These are phyloP conservation scores for Fomitopsis pulvina DNA, from an alignment of 768 basidiomycete species.

Conservation along the genomic window DNA sequence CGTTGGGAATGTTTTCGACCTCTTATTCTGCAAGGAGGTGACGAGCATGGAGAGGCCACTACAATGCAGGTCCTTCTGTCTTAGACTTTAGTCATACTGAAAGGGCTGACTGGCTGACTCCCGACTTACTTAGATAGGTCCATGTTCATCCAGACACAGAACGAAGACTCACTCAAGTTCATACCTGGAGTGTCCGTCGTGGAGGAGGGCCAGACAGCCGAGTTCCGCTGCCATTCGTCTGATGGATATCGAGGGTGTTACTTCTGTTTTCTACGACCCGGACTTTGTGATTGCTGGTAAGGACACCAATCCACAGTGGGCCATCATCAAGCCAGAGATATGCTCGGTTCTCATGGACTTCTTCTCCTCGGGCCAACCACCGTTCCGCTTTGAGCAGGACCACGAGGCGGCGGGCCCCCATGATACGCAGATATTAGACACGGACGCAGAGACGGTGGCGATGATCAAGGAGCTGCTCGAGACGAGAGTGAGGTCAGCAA, in stretches of 20 bases:
- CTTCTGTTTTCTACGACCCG: constrained; percentile 88
- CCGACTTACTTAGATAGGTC: constrained; percentile 50
- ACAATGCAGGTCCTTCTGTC: constrained; percentile 12
- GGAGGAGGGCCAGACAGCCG: constrained; percentile 82
- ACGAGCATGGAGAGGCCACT: constrained; percentile 9
- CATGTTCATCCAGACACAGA: constrained; percentile 99
- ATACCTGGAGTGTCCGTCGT: constrained; percentile 90
- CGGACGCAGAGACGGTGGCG: constrained; percentile 92
- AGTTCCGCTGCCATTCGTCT: constrained; percentile 93
- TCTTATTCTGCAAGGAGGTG: constrained; percentile 7
- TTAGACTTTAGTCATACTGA: neutral
- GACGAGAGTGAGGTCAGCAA: constrained; percentile 90
- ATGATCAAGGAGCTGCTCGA: constrained; percentile 99
- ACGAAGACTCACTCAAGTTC: constrained; percentile 96
- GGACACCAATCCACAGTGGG: constrained; percentile 78
- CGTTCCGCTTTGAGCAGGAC: constrained; percentile 83
- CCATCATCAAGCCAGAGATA: constrained; percentile 91
- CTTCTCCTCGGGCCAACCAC: constrained; percentile 83
- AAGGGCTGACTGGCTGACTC: neutral
- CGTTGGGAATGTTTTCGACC: constrained; percentile 28
- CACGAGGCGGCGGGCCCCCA: constrained; percentile 80
- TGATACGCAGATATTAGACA: constrained; percentile 90
- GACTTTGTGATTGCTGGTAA: constrained; percentile 98
- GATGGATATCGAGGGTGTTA: constrained; percentile 92
- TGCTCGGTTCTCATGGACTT: constrained; percentile 96